Percentiles rank a stretch among this genome's conserved stretches.
Evolutionary conservation across 2,329 filamentous ascomycete species (phyloP).

Genomic region (Aspergillus uvarum): DNA sequence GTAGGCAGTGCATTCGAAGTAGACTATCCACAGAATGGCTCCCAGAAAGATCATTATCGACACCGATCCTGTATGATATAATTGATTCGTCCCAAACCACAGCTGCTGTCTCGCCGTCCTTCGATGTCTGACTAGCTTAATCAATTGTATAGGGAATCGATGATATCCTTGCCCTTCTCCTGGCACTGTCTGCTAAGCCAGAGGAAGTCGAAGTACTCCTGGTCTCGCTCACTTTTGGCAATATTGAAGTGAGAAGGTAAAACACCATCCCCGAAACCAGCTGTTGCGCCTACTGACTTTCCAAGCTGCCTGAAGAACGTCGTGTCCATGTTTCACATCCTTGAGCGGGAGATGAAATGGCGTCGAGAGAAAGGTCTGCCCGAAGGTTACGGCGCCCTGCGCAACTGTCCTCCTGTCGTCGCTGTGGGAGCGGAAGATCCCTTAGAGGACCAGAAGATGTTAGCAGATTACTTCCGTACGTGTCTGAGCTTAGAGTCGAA

Average conservation of each 20-base stretch:
- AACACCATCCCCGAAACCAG: background rate
- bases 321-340: constrained; percentile 84
- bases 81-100: background rate
- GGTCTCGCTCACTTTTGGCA: constrained; percentile 89
- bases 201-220: constrained; percentile 85
- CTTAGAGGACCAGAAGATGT: constrained; percentile 75
- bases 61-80: constrained; percentile 73
- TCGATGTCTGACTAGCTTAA: constrained; percentile 1
- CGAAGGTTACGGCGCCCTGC: constrained; percentile 71
- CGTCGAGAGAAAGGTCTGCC: constrained; percentile 65
- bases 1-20: background rate
- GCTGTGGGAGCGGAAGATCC: constrained; percentile 85
- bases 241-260: constrained; percentile 81
- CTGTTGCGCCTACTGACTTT: background rate
- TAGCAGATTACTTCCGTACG: constrained; percentile 82
- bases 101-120: background rate
- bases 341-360: constrained; percentile 88
- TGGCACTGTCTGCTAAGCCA: constrained; percentile 76
- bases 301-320: constrained; percentile 80
- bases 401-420: constrained; percentile 73
- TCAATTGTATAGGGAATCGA: constrained; percentile 65
- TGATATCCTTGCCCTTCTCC: constrained; percentile 82
- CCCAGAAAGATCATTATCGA: constrained; percentile 79
- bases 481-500: constrained; percentile 35
- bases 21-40: constrained; percentile 4